phyloP scores from a whole-genome alignment of 805 yeast species.

The Metschnikowia lachancei region DNA sequence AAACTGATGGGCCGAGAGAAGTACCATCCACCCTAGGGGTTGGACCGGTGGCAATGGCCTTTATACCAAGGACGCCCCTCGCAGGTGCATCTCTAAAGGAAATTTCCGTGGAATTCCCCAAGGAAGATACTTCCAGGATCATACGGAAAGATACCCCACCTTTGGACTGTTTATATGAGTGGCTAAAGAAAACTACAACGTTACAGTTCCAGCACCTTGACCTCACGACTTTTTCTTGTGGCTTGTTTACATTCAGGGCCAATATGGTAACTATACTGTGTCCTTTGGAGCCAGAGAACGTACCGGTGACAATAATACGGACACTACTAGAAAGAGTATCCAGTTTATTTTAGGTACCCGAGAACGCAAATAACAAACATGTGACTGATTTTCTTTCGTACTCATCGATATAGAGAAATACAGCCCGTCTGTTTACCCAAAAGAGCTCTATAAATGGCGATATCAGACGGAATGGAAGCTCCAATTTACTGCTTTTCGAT shows the following conservation, averaged over 20 bases:
- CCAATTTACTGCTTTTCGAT: no score
- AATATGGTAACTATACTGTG: slow-evolving; percentile 2
- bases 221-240: slow-evolving; percentile 5
- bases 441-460: no score
- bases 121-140: slow-evolving; percentile 8
- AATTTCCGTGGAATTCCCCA: slow-evolving; percentile 10
- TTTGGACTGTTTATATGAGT: slow-evolving; percentile 6
- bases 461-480: no score
- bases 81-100: slow-evolving; percentile 11
- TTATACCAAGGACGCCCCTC: slow-evolving; percentile 11
- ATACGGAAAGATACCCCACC: slow-evolving; percentile 2
- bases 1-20: no score
- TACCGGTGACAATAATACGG: not conserved
- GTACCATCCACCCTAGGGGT: no score
- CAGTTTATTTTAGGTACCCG: not conserved
- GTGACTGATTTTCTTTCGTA: no score
- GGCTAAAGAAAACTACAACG: slow-evolving; percentile 15
- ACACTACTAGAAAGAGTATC: not conserved
- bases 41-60: slow-evolving; percentile 13
- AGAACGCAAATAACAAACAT: no score
- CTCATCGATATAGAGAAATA: no score
- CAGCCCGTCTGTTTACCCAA: no score
- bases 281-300: not conserved
- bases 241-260: slow-evolving; percentile 3
- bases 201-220: slow-evolving; percentile 11